Evolutionary conservation across 78 protist genomes (phyloP), one percentile per base, ranked within the genome.

Genomic region (Dictyostelium firmibasis): DNA sequence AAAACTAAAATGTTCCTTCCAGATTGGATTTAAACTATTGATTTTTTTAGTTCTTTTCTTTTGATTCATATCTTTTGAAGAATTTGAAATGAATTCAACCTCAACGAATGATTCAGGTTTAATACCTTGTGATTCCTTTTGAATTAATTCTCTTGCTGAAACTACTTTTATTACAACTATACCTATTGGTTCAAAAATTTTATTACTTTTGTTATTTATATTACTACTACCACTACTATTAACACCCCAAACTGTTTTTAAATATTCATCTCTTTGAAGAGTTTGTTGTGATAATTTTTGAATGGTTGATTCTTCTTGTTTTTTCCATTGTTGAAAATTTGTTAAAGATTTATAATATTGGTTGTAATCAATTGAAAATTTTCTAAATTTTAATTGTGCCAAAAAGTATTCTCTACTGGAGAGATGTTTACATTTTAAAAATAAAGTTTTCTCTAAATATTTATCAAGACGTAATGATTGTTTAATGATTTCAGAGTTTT

Each of bases 1-100:
- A 44, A 89, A 89, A 41, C 29, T 20, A 33, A 81, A 89, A 33
- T 89, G 83, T n/a, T 89, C 94, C 35, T 89, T 89, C 78, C 84
- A 89, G 3, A 81, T 27, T 25, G 94, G 87, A 29, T 81, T 81
- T 27, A 77, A 33, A 16, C 83, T 57, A n/a, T 25, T 18, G 1
- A 81, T 7, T 43, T 44, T 81, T 57, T 60, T 89, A 1, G 94
- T 89, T 64, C 94, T 33, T 36, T 89, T 89, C 33, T 81, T 89
- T 77, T 87, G 76, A 43, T 67, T 38, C 16, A 57, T 14, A 31
- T 44, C 50, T 41, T 16, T 35, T 18, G 9, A 13, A 11, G 75
- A 67, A 3, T 7, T 67, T 29, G 57, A n/a, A 20, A 57, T 57
- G 74, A 81, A 89, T 20, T 43, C 47, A 4, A 89, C 23, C n/a